Evolutionary conservation across 2,329 filamentous ascomycete genomes (phyloP).

Genomic region (Claviceps digitariae): DNA sequence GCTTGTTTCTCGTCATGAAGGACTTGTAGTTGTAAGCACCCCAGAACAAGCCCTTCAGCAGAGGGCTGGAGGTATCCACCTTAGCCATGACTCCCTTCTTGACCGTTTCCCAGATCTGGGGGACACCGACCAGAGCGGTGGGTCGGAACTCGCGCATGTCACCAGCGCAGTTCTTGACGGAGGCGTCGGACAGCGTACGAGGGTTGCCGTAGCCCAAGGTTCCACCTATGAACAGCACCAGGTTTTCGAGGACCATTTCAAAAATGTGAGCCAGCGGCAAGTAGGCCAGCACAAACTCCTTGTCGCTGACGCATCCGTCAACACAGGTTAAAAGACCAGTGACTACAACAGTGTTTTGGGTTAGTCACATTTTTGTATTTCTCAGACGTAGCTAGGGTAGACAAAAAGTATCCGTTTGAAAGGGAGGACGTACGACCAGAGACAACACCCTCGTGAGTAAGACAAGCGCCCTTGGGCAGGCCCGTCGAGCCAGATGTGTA

Average conservation of each 20-base stretch:
- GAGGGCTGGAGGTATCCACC: constrained; percentile 55
- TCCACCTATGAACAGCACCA: constrained; percentile 77
- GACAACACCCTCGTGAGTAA: constrained; percentile 68
- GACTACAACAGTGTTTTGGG: constrained; percentile 27
- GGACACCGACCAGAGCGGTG: constrained; percentile 84
- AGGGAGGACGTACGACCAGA: constrained; percentile 51
- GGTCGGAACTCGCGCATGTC: constrained; percentile 89
- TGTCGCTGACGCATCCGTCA: constrained; percentile 61
- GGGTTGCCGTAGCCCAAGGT: constrained; percentile 89
- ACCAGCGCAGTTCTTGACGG: constrained; percentile 78
- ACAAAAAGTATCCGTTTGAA: no score
- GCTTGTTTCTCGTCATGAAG: constrained; percentile 40
- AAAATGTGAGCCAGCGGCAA: constrained; percentile 91
- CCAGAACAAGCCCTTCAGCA: constrained; percentile 71
- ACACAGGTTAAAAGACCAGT: constrained; percentile 71
- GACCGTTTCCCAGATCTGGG: constrained; percentile 93
- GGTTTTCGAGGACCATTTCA: constrained; percentile 90
- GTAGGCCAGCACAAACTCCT: constrained; percentile 76
- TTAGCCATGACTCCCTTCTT: constrained; percentile 84
- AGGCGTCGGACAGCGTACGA: constrained; percentile 73
- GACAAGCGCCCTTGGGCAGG: constrained; percentile 73
- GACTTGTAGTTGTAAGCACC: constrained; percentile 45
- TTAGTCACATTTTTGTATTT: neutral
- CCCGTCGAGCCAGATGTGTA: constrained; percentile 86
- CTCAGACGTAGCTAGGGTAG: neutral